Percentiles rank a stretch among this genome's conserved stretches.
Conservation (phyloP, 2,329 filamentous ascomycete species). For the Botryotinia narcissicola region DNA sequence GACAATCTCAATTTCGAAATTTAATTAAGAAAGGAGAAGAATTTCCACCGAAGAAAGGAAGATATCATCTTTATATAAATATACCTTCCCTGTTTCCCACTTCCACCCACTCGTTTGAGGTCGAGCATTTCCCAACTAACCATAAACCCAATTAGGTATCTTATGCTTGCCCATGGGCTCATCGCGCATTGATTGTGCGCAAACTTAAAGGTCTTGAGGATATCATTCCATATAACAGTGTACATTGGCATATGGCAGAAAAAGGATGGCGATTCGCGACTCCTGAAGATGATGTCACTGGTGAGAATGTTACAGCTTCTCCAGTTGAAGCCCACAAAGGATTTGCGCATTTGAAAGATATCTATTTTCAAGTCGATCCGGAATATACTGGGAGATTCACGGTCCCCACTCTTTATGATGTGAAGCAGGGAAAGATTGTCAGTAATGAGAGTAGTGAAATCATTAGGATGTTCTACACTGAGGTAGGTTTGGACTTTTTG, state of each 20-base stretch:
- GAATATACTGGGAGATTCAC: constrained; percentile 68
- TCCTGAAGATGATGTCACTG: constrained; percentile 54
- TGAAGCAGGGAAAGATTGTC: constrained; percentile 65
- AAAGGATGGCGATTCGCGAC: constrained; percentile 67
- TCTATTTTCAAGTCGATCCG: constrained; percentile 65
- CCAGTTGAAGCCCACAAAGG: constrained; percentile 59
- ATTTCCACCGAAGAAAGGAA: constrained; percentile 74
- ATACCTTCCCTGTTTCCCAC: constrained; percentile 69
- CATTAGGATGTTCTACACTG: constrained; percentile 76
- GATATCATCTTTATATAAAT: constrained; percentile 90
- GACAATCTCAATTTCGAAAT: constrained; percentile 75
- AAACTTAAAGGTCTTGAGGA: constrained; percentile 91
- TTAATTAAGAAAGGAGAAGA: constrained; percentile 60
- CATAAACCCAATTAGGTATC: constrained; percentile 36
- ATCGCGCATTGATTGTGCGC: constrained; percentile 80
- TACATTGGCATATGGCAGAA: constrained; percentile 63
- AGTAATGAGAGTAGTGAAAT: constrained; percentile 84
- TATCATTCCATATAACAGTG: constrained; percentile 56
- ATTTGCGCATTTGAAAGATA: constrained; percentile 63
- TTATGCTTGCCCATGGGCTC: constrained; percentile 64
- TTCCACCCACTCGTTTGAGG: constrained; percentile 39
- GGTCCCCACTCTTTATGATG: constrained; percentile 66
- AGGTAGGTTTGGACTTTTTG: constrained; percentile 55
- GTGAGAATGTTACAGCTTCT: constrained; percentile 63
- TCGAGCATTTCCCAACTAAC: constrained; percentile 57